Evolutionary conservation across 805 yeast species (phyloP).

Genomic region (Hagleromyces aurorensis): DNA sequence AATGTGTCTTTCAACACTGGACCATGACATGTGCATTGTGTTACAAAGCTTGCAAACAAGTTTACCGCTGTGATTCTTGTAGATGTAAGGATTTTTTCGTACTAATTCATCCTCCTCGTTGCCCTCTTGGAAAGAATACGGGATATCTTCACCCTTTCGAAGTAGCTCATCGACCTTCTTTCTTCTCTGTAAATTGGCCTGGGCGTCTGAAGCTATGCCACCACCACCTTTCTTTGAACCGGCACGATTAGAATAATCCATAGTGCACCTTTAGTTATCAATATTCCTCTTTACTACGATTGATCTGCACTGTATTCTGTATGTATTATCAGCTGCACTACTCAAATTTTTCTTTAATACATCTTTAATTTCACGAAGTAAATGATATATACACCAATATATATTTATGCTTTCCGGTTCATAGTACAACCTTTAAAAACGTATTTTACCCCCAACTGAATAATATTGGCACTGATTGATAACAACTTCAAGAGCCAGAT

Average conservation of each 20-base stretch:
- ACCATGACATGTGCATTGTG: conserved; percentile 73
- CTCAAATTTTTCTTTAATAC: too few species aligned
- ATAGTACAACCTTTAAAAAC: too few species aligned
- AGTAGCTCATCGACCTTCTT: conserved; percentile 58
- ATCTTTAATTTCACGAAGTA: too few species aligned
- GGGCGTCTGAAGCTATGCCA: conserved; percentile 72
- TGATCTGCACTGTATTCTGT: too few species aligned
- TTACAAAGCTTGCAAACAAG: conserved; percentile 79
- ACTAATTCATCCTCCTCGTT: conserved; percentile 35
- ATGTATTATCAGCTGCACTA: too few species aligned
- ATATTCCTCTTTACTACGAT: too few species aligned
- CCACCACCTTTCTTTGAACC: conserved; percentile 91
- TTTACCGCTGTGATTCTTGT: conserved; percentile 74
- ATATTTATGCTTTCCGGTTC: too few species aligned
- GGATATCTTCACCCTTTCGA: conserved; percentile 33
- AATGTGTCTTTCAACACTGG: conserved; percentile 76
- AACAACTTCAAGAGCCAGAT: too few species aligned
- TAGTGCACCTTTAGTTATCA: conserved; percentile 25
- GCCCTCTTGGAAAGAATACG: conserved; percentile 37
- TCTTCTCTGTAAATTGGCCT: conserved; percentile 59
- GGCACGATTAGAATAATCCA: conserved; percentile 87
- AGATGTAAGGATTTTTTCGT: conserved; percentile 57
- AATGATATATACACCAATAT: too few species aligned
- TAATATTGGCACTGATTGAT: too few species aligned
- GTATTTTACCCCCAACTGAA: too few species aligned